These are phyloP conservation scores for Clathrospora elynae DNA, from an alignment of 2,329 filamentous ascomycete genomes.

Conservation along the genomic window DNA sequence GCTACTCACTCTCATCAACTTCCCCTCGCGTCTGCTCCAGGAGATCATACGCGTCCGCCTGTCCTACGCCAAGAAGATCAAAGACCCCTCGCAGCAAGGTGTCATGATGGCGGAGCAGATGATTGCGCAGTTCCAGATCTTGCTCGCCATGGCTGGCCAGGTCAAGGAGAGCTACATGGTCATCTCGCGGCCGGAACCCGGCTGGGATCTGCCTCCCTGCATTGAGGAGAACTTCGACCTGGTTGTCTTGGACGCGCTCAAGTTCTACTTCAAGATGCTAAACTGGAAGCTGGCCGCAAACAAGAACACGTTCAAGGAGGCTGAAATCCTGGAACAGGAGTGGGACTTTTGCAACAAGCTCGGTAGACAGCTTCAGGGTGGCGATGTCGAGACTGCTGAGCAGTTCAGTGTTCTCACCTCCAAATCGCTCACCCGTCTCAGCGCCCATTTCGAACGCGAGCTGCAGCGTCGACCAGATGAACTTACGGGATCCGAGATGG, in stretches of 20 bases:
- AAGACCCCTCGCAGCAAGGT: slow-evolving; percentile 89
- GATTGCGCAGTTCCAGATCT: slow-evolving; percentile 93
- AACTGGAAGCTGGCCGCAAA: slow-evolving; percentile 98
- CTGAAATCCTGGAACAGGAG: slow-evolving; percentile 94
- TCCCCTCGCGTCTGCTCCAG: slow-evolving; percentile 91
- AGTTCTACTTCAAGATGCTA: slow-evolving; percentile 98
- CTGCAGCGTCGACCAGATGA: slow-evolving; percentile 84
- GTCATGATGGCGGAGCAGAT: slow-evolving; percentile 96
- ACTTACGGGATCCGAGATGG: slow-evolving; percentile 79
- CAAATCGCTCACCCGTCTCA: slow-evolving; percentile 87
- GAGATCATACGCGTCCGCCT: slow-evolving; percentile 93
- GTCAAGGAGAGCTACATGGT: slow-evolving; percentile 89
- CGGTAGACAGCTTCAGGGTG: slow-evolving; percentile 85
- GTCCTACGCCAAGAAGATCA: slow-evolving; percentile 92
- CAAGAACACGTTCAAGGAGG: slow-evolving; percentile 99
- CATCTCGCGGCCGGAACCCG: slow-evolving; percentile 83
- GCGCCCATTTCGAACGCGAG: slow-evolving; percentile 89
- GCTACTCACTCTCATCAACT: slow-evolving; percentile 93
- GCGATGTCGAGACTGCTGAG: slow-evolving; percentile 95
- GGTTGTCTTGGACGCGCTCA: slow-evolving; percentile 87
- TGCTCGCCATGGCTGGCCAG: slow-evolving; percentile 86
- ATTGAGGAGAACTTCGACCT: slow-evolving; percentile 96
- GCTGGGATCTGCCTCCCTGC: slow-evolving; percentile 94
- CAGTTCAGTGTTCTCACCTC: slow-evolving; percentile 94
- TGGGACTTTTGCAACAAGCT: slow-evolving; percentile 98